Evolutionary conservation across 2,329 filamentous ascomycete species (phyloP), one percentile per base, ranked within the genome.

Genomic region (Claviceps sp.): DNA sequence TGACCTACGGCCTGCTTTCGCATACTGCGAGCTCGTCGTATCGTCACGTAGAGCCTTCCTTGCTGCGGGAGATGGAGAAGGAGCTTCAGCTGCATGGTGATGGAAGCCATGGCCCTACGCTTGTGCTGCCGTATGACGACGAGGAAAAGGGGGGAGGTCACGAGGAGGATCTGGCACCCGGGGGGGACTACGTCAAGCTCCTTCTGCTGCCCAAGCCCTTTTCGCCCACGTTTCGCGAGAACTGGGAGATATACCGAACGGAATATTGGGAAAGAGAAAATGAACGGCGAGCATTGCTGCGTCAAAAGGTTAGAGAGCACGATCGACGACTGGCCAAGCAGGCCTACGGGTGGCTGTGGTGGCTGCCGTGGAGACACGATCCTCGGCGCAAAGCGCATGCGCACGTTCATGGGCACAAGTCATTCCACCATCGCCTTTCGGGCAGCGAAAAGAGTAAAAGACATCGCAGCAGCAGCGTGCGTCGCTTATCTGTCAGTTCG

Each of bases 231-330:
- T 98, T 98, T 62, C 79, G 93, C 20, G 90, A 97, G 66, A 95
- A 95, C 57, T 98, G 93, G 93, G 93, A 98, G 63, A 76, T 91
- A 16, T 98, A 94, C 68, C 79, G 93, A 50, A 83, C 85, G 37
- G 90, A 96, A 54, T 98, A 96, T 68, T 98, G 93, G 93, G 91
- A 96, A 60, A 83, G 83, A 55, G 93, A 98, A 66, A 98, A 98
- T 63, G 88, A 95, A 66, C 83, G 91, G 2, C 82, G 93, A 13
- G 79, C 84, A 2, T 71, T 86, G 52, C 72, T 96, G 23, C 78
- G 88, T 43, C 63, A 76, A 44, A 86, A 86, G 62, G 71, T 95
- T 48, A 79, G 82, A 55, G 77, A 81, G 49, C 77, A 79, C 36
- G 83, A 90, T 59, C 75, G 77, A 17, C 80, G 84, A 54, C 69